Conservation (phyloP, 805 yeast genomes). For the Cyberlindnera xylosilytica region DNA sequence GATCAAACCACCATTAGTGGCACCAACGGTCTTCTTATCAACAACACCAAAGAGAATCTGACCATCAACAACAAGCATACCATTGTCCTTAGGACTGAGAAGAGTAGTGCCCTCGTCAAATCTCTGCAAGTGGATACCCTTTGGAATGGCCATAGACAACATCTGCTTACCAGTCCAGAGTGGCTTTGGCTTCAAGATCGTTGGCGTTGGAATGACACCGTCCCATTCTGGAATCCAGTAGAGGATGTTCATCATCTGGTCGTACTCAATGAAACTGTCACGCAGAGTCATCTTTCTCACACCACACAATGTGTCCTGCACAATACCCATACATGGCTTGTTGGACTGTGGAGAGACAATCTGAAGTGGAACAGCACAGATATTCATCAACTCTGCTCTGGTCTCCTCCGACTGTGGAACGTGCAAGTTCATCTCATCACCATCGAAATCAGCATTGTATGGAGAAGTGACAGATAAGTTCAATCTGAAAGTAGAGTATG, state of each 20-base stretch:
- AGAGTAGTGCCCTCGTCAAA: conserved; percentile 86
- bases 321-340: conserved; percentile 99
- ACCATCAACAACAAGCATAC: conserved; percentile 95
- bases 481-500: conserved; percentile 95
- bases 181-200: conserved; percentile 90
- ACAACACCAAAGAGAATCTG: conserved; percentile 97
- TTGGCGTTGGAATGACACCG: conserved; percentile 95
- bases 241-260: conserved; percentile 92
- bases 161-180: conserved; percentile 98
- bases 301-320: conserved; percentile 98
- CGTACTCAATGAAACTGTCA: conserved; percentile 84
- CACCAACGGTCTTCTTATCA: conserved; percentile 97
- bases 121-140: conserved; percentile 92
- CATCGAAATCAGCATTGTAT: conserved; percentile 99
- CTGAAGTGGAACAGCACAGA: conserved; percentile 96
- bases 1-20: conserved; percentile 96
- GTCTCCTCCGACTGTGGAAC: conserved; percentile 99
- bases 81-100: conserved; percentile 85
- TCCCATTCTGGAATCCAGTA: conserved; percentile 99
- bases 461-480: conserved; percentile 97
- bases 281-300: conserved; percentile 91
- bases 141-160: conserved; percentile 88
- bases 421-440: conserved; percentile 99
- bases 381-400: conserved; percentile 89
- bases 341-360: conserved; percentile 98